Conservation (phyloP, 2,329 filamentous ascomycete genomes). For the Allantophomopsis cytisporea region DNA sequence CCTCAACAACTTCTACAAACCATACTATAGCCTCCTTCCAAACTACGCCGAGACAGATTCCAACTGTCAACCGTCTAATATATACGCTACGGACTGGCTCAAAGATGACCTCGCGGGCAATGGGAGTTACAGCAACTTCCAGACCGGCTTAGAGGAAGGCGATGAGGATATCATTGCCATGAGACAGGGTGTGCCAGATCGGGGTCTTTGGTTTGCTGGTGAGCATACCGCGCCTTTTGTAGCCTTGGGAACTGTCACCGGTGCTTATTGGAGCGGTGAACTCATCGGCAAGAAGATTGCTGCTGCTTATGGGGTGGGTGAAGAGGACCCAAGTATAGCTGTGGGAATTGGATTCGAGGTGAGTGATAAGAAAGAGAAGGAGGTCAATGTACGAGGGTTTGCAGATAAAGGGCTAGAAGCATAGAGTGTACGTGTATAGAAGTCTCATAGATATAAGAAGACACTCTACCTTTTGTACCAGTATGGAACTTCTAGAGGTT, state of each 20-base stretch:
- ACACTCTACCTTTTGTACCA: too few relatives aligned
- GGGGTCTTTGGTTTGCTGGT: conserved; percentile 47
- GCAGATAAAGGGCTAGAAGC: not conserved
- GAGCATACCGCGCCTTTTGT: conserved; percentile 81
- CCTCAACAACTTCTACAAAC: conserved; percentile 35
- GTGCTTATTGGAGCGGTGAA: conserved; percentile 87
- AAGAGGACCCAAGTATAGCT: not conserved
- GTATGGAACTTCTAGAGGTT: too few relatives aligned
- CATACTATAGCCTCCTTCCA: conserved; percentile 52
- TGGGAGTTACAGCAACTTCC: conserved; percentile 58
- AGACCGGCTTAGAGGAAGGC: conserved; percentile 39
- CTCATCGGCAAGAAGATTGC: conserved; percentile 54
- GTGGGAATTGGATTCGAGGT: not conserved
- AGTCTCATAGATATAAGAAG: too few relatives aligned
- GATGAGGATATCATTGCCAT: conserved; percentile 44
- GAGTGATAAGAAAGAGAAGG: not conserved
- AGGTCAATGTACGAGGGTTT: not conserved
- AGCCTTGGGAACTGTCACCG: conserved; percentile 75
- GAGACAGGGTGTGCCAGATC: conserved; percentile 26
- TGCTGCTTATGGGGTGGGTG: conserved; percentile 30
- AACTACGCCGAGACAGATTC: conserved; percentile 30
- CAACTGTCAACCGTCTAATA: conserved; percentile 35
- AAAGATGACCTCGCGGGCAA: conserved; percentile 51
- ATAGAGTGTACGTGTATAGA: not conserved
- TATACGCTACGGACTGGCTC: conserved; percentile 52